These are phyloP conservation scores for Solanum pennellii DNA, from an alignment of 257 asterid genomes.

Conservation along the genomic window DNA sequence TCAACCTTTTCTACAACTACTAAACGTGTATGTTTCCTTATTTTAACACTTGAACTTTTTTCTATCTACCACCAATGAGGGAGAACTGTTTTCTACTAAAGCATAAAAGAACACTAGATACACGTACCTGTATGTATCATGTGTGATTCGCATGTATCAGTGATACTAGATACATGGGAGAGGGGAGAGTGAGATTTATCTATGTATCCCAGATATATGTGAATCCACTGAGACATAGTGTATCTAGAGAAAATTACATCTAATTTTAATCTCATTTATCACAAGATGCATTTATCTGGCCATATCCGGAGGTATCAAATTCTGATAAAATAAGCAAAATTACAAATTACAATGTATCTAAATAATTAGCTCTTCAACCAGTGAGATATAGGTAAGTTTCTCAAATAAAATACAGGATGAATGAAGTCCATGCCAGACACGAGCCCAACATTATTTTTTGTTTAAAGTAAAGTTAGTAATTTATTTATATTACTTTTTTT, in stretches of 20 bases:
- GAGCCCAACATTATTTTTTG: neutral
- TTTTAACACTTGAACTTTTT: neutral
- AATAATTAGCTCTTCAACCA: too few species aligned
- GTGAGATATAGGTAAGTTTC: too few species aligned
- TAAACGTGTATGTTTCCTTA: too few species aligned
- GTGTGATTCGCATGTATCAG: neutral
- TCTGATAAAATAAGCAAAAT: neutral
- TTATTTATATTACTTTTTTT: too few species aligned
- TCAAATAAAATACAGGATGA: neutral
- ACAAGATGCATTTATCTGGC: neutral
- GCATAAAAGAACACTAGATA: neutral
- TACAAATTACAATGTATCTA: neutral
- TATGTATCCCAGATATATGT: too few species aligned
- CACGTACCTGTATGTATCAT: neutral
- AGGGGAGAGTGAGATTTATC: neutral
- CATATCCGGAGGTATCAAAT: neutral
- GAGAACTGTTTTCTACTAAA: neutral
- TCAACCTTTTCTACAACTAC: neutral
- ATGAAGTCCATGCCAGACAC: neutral
- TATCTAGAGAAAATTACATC: neutral
- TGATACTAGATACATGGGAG: too few species aligned
- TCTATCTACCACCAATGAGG: neutral
- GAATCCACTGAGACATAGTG: neutral
- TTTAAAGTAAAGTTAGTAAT: too few species aligned
- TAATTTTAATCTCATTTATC: too few species aligned